Base-by-base conservation (phyloP, 75 land plant genomes). In the Larix kaempferi region DNA sequence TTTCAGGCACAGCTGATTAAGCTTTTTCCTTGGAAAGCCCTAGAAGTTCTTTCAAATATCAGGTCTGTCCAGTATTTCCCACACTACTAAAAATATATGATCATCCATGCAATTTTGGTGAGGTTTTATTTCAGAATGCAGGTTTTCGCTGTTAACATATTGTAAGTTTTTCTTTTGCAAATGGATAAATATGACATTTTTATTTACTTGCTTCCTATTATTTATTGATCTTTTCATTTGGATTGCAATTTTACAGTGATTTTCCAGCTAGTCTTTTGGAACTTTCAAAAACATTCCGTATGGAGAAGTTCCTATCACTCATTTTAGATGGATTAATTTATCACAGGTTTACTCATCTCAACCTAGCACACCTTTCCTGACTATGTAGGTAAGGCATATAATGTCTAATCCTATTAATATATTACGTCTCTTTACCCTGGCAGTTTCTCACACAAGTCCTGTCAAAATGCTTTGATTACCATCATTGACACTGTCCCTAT, bases 281-380 rank as follows among this genome's bases (percentile, higher is more conserved):
- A 52, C 77, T 95, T 29, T 73, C 80, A 8, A 61, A 82, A 75
- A 84, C 82, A 62, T 95, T 82, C 85, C 82, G 91, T 67, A 84
- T 86, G 33, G 89, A 91, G 41, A 90, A 61, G 59, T 93, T 95
- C 60, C 29, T 93, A 14, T 19, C 66, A 15, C 62, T 89, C 33
- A 82, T 87, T 52, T n/a, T 93, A 23, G 81, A 82, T 29, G 74
- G 88, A 33, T 74, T 93, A 60, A 72, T 86, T 59, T 75, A 89
- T 37, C 80, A 83, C 84, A 85, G 96, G 98, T 95, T n/a, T 59
- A 86, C 19, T 73, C 5, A 11, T 73, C 72, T 71, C 54, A 25
- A 35, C 49, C 57, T 14, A 55, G n/a, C 4, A 44, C 29, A 64
- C 59, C 59, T 49, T 44, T 22, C 54, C 57, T 54, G 49, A 54